Evolutionary conservation across 2,329 filamentous ascomycete species (phyloP), one percentile per base, ranked within the genome.

Genomic region (Ophiostoma angusticollis): DNA sequence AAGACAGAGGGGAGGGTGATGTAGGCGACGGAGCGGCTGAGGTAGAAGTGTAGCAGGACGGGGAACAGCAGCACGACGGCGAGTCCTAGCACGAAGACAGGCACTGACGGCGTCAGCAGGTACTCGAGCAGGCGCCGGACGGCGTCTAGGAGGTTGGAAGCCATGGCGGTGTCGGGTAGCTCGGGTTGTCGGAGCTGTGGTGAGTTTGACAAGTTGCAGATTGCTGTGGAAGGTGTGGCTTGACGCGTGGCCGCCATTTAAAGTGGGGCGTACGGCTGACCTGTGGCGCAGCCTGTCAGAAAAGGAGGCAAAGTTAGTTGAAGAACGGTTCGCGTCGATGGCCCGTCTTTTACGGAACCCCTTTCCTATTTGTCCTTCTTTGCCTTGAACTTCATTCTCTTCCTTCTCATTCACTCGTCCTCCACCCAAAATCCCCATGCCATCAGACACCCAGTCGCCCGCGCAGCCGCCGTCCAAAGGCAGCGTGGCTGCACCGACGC

Each of bases 1-100:
- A 95, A 65, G 44, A 96, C 76, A 7, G 80, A 80, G 35, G 89
- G 85, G 19, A 82, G 71, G 12, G 67, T 69, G 27, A 74, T 74
- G 51, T 81, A 78, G 12, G 77, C 70, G 28, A 72, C 71, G 35
- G 74, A 68, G 40, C 72, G 72, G 57, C 85, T 77, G 54, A 94
- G 71, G 54, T 80, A 63, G 42, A 74, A 57, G 64, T 96, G 91
- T 34, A 95, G 67, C 39, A 93, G 55, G 37, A 93, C 54, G 16
- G 91, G 91, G 21, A 83, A 65, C 39, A 79, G 59, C 48, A 95
- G 56, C 44, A 83, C 74, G 52, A 94, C 64, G 41, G 84, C 47
- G 16, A 81, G 53, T 12, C 85, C 81, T 54, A 89, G 56, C 45
- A 78, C 49, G 51, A 96, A 71, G 43, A 75, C 67, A 39, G 72